A percentile compares a stretch with the other conserved stretches of the same genome.
Evolutionary conservation across 345 rosid genomes (phyloP).

Genomic region (Eucalyptus curtisii): DNA sequence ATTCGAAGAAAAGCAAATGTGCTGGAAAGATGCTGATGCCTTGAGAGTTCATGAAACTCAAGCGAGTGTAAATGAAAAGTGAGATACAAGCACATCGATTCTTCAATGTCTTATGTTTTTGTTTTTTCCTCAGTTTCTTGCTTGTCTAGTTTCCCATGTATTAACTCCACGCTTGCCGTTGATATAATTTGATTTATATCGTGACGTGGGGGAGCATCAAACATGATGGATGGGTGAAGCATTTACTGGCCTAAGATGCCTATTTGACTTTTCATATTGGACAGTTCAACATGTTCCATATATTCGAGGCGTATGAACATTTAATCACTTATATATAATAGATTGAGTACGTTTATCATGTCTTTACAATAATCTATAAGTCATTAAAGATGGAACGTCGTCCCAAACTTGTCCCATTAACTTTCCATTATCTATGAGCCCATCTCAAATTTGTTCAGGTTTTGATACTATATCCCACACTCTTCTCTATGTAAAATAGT

Average conservation of each 20-base stretch:
- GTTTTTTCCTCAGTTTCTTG: not conserved
- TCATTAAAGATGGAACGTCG: not conserved
- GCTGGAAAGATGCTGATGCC: not conserved
- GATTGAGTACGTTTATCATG: not conserved
- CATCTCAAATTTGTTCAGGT: not conserved
- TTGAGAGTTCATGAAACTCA: not conserved
- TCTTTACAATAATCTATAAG: not conserved
- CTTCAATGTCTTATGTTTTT: not conserved
- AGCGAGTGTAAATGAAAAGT: not conserved
- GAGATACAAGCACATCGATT: not conserved
- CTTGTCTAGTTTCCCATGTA: not conserved
- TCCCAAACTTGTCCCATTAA: not conserved
- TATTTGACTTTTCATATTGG: not conserved
- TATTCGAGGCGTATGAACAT: not conserved
- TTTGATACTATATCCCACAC: not conserved
- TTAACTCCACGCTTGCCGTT: not conserved
- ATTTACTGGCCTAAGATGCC: not conserved
- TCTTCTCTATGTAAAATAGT: not conserved
- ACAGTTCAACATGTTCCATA: not conserved
- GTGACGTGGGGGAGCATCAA: not conserved
- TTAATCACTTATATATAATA: not conserved
- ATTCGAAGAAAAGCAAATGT: not conserved
- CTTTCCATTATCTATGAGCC: not conserved
- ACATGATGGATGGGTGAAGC: not conserved
- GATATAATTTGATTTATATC: not conserved